Conservation (phyloP, 164 flowering plant genomes). For the Nelumbo lutea region DNA sequence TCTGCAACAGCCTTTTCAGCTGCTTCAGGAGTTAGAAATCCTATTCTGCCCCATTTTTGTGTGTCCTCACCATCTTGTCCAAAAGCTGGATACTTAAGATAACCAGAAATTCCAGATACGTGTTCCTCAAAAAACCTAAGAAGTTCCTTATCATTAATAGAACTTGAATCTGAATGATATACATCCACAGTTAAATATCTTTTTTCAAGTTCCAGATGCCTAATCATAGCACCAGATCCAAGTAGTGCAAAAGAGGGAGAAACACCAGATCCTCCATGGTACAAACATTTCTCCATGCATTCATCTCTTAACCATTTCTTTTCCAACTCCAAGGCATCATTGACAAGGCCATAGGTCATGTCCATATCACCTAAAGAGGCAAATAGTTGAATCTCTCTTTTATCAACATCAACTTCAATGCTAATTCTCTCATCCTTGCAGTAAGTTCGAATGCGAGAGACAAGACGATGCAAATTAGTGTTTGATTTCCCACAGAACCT, state of each 20-base stretch:
- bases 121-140: conserved; percentile 52
- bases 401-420: conserved; percentile 54
- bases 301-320: conserved; percentile 57
- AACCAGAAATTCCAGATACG: conserved; percentile 50
- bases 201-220: conserved; percentile 77
- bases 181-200: conserved; percentile 67
- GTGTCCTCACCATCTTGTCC: conserved; percentile 44
- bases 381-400: conserved; percentile 51
- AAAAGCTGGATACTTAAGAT: conserved; percentile 38
- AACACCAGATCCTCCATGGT: conserved; percentile 44
- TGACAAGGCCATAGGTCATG: conserved; percentile 37
- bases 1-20: conserved; percentile 50
- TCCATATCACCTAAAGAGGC: conserved; percentile 47
- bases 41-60: conserved; percentile 71
- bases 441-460: conserved; percentile 37
- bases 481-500: conserved; percentile 79
- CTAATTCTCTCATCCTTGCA: conserved; percentile 55
- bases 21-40: conserved; percentile 73
- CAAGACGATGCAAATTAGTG: conserved; percentile 35
- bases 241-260: conserved; percentile 69
- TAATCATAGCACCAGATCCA: conserved; percentile 92
- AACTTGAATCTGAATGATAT: conserved; percentile 28
- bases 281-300: conserved; percentile 73
- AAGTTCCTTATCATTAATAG: conserved; percentile 67
- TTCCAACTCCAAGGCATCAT: conserved; percentile 53